Base-by-base conservation (phyloP, 2,329 filamentous ascomycete species). In the Verruconis gallopava region DNA sequence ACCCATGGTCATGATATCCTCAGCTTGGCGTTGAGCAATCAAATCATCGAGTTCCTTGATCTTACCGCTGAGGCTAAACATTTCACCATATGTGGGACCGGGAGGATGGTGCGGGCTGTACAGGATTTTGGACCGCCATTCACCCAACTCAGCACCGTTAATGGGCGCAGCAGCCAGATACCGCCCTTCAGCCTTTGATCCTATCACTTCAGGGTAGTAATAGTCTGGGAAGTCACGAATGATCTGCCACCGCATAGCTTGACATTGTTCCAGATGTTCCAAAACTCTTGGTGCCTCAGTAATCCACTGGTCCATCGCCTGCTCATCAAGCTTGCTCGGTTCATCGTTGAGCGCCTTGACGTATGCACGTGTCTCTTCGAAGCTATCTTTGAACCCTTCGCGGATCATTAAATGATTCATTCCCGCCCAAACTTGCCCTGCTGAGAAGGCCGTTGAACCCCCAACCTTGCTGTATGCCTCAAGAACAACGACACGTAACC, bases 291-390 rank as follows among this genome's bases (percentile, higher is more conserved):
- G 33, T 15, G 33, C 33, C 17, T 36, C 33, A 6, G 6, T 36
- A 15, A 36, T 36, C 33, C 33, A 36, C 17, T 36, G 33, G 13
- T 36, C 33, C 33, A 36, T 14, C 33, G 17, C 12, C 6, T 6
- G 6, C 33, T 36, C 33, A 15, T 36, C 33, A 9, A 36, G 17
- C 14, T 36, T 36, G 33, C 33, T 36, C 11, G 33, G 33, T 9
- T 36, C 33, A 15, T 36, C 33, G 33, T 36, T 36, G 6, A 36
- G 33, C 17, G 33, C 33, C 17, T 36, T 36, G 33, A 36, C 33
- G 17, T 36, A 36, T 36, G 33, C 33, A 15, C 33, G 6, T 15
- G 33, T 36, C 33, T 36, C 33, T 18, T 36, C 33, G 17, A 36
- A 18, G 6, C 9, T 36, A 15, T 36, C 33, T 36, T 36, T 18